These are phyloP conservation scores for Plasmodium malariae DNA, from an alignment of 169 alveolate species.

Conservation along the genomic window DNA sequence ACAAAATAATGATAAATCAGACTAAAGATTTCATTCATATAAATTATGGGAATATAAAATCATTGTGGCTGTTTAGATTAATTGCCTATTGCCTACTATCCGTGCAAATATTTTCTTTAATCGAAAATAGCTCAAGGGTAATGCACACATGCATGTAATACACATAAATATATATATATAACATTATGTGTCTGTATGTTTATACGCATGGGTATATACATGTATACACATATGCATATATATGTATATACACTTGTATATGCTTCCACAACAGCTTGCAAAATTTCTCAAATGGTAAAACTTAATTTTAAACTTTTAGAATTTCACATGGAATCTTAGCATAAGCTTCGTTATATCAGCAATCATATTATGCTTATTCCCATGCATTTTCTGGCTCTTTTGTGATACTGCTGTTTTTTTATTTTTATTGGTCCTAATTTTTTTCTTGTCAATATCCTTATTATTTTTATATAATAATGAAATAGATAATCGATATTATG, in stretches of 20 bases:
- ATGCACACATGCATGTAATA: background rate
- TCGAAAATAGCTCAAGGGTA: constrained; percentile 34
- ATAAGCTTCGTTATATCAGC: constrained; percentile 20
- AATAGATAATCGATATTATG: constrained; percentile 47
- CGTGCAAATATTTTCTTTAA: constrained; percentile 29
- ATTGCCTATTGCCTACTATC: constrained; percentile 39
- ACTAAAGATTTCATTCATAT: constrained; percentile 58
- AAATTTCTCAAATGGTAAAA: background rate
- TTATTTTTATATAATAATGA: constrained; percentile 52
- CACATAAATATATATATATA: constrained; percentile 5
- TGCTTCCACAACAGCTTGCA: too few relatives aligned
- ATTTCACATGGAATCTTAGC: constrained; percentile 43
- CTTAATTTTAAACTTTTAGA: constrained; percentile 20
- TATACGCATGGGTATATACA: background rate
- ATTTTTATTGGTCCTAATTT: constrained; percentile 43
- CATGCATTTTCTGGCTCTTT: constrained; percentile 70
- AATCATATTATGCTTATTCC: constrained; percentile 31
- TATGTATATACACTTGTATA: background rate
- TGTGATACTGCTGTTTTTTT: constrained; percentile 71
- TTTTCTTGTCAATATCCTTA: constrained; percentile 46
- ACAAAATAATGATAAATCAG: constrained; percentile 72
- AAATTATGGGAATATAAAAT: constrained; percentile 48
- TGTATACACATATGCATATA: background rate
- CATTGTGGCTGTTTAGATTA: constrained; percentile 63
- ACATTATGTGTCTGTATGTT: background rate